These are phyloP conservation scores for Setomelanomma holmii DNA, from an alignment of 2,329 filamentous ascomycete species.

Conservation along the genomic window DNA sequence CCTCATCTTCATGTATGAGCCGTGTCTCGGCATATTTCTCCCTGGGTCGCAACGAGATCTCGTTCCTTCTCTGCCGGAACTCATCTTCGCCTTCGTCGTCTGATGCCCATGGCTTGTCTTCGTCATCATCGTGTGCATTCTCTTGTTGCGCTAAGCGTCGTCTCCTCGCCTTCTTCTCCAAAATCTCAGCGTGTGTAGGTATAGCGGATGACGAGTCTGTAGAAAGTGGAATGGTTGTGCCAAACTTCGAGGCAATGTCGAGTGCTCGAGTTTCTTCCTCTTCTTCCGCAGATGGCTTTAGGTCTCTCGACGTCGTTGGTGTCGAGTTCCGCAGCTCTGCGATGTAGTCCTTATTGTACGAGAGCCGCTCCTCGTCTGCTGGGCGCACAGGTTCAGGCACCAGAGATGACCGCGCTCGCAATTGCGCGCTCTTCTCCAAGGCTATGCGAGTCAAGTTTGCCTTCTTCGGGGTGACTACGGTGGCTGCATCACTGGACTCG, in stretches of 20 bases:
- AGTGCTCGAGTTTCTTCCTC: slow-evolving; percentile 56
- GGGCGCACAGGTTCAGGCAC: slow-evolving; percentile 59
- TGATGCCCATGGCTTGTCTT: slow-evolving; percentile 51
- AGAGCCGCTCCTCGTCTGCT: slow-evolving; percentile 71
- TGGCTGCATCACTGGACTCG: slow-evolving; percentile 53
- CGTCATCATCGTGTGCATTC: slow-evolving; percentile 61
- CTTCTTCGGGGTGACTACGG: slow-evolving; percentile 68
- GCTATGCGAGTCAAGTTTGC: slow-evolving; percentile 68
- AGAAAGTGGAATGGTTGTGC: slow-evolving; percentile 53
- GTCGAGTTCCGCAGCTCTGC: slow-evolving; percentile 86
- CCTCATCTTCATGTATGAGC: slow-evolving; percentile 84
- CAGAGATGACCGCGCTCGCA: slow-evolving; percentile 61
- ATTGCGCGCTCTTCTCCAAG: slow-evolving; percentile 70
- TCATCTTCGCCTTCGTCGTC: slow-evolving; percentile 51
- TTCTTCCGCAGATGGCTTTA: slow-evolving; percentile 48
- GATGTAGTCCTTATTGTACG: slow-evolving; percentile 85
- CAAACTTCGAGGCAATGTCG: slow-evolving; percentile 63
- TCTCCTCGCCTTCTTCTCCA: slow-evolving; percentile 87
- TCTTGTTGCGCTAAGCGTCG: slow-evolving; percentile 79
- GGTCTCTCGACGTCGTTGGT: slow-evolving; percentile 77
- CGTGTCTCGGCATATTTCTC: slow-evolving; percentile 73
- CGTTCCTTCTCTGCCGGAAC: slow-evolving; percentile 45
- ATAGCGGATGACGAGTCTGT: slow-evolving; percentile 59
- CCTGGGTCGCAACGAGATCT: slow-evolving; percentile 61
- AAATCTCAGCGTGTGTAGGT: slow-evolving; percentile 83